Evolutionary conservation across 441 rosid genomes (phyloP).

Genomic region (Croton laevigatus): DNA sequence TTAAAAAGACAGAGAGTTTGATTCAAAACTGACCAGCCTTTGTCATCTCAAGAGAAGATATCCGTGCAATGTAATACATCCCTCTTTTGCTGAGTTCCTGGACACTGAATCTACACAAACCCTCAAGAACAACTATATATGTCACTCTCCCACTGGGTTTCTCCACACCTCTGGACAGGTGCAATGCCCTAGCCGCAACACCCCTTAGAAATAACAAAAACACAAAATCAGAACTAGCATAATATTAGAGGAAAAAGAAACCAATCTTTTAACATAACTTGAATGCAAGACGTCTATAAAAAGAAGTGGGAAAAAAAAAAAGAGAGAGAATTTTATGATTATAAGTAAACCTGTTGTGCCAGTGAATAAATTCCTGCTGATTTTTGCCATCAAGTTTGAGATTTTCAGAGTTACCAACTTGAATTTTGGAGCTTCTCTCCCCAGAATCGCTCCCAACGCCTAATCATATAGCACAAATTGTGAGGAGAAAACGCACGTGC

Average conservation of each 20-base stretch:
- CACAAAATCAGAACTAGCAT: background rate
- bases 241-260: background rate
- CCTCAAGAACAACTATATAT: constrained; percentile 96
- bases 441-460: constrained; percentile 69
- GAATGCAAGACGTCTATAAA: background rate
- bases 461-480: background rate
- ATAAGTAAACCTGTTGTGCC: constrained; percentile 70
- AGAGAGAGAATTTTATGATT: background rate
- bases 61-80: constrained; percentile 76
- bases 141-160: constrained; percentile 99
- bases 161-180: constrained; percentile 98
- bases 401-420: constrained; percentile 53
- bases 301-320: too few relatives aligned
- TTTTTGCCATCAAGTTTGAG: constrained; percentile 74
- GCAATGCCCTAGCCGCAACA: constrained; percentile 96
- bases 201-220: constrained; percentile 48
- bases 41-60: constrained; percentile 88
- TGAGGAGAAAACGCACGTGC: background rate
- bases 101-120: constrained; percentile 88
- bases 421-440: constrained; percentile 55
- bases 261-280: background rate
- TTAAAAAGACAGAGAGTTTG: background rate
- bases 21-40: constrained; percentile 56
- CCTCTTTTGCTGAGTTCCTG: constrained; percentile 94
- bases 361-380: constrained; percentile 70